Conservation (phyloP, 2,329 filamentous ascomycete species). For the Daldinia sp. region DNA sequence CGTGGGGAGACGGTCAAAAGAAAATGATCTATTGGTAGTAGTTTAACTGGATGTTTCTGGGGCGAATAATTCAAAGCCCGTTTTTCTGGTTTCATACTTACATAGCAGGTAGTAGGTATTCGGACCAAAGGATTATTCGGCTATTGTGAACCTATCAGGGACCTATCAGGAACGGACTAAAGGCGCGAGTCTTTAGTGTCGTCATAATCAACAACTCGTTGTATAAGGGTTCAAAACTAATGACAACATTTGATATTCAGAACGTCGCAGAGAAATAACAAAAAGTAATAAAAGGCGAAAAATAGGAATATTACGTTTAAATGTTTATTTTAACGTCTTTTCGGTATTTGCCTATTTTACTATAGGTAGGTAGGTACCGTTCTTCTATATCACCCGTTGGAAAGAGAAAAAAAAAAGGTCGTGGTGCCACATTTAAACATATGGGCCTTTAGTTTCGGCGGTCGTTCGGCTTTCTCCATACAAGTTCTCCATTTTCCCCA, state of each 20-base stretch:
- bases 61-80: background rate
- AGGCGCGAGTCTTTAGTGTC: conserved; percentile 27
- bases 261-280: background rate
- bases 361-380: too few species aligned
- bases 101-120: background rate
- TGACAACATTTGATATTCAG: background rate
- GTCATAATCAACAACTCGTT: conserved; percentile 23
- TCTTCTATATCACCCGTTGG: conserved; percentile 20
- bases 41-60: background rate
- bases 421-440: conserved; percentile 29
- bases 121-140: conserved; percentile 32
- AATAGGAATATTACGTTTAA: background rate
- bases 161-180: conserved; percentile 29
- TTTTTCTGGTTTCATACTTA: background rate
- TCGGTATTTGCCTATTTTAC: background rate
- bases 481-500: conserved; percentile 27
- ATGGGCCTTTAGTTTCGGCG: conserved; percentile 22
- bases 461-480: conserved; percentile 34
- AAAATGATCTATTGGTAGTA: background rate
- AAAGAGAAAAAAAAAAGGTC: conserved; percentile 25
- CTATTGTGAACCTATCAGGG: conserved; percentile 31
- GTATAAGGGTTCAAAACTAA: background rate
- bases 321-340: background rate
- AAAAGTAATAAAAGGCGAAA: background rate
- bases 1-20: background rate